Base-by-base conservation (phyloP, 2,329 filamentous ascomycete genomes). In the Fusarium palustre region DNA sequence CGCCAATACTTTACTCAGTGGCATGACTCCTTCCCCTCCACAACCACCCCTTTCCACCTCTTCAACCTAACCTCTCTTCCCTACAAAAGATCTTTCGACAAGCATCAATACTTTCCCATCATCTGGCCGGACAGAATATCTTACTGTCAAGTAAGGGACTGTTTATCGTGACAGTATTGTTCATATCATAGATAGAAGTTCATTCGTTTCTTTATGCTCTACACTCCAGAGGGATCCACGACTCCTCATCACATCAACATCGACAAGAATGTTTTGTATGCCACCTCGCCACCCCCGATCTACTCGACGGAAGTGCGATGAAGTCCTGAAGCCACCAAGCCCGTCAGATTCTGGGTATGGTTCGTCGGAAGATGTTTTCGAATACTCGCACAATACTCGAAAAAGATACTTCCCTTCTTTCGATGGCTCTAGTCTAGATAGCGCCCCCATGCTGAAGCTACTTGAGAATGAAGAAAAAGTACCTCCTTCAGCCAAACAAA, bases 291-390 rank as follows among this genome's bases (percentile, higher is more conserved):
- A 42, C 18, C 48, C 59, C 36, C 50, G 48, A 38, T 52, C 41
- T 33, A 31, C 43, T 55, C 67, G 50, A 56, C 58, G 33, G 54
- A 55, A 36, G 18, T 47, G 36, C 9, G 49, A 57, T 22, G 34
- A 33, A 39, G 57, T 55, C 20, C 47, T 43, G 24, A 47, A 61
- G 16, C 36, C 53, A 13, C 16, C 52, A 28, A 77, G 71, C 46
- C 71, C 72, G 5, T 50, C 63, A 18, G 77, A 77, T 39, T 77
- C 77, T 20, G 76, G 74, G 18, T 79, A 79, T 49, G 62, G 66
- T 34, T 76, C 77, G 25, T 41, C 64, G 33, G 75, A 77, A 13
- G 63, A 68, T 24, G 67, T 66, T 4, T 55, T 64, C 24, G 48
- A 47, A 39, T 24, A 36, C 15, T 59, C 62, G 5, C 54, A 56